These are phyloP conservation scores for Aspergillus biplanus DNA, from an alignment of 495 filamentous ascomycete genomes.

Conservation along the genomic window DNA sequence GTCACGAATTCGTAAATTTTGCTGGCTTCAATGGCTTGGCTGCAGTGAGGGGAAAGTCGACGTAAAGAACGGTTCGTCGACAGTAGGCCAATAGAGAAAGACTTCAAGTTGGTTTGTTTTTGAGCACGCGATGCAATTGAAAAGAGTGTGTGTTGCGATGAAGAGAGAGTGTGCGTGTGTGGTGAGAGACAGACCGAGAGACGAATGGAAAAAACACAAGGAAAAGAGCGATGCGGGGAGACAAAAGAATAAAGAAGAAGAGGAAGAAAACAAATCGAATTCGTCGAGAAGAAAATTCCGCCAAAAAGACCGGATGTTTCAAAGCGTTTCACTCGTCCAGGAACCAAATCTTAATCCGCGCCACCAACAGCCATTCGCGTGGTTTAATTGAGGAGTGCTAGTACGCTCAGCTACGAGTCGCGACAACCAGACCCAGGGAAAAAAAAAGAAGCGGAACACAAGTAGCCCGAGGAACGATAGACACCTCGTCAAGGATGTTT, in stretches of 20 bases:
- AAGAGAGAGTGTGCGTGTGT: neutral
- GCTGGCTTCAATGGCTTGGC: neutral
- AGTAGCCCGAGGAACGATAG: neutral
- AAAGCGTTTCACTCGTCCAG: constrained; percentile 6
- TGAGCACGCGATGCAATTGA: constrained; percentile 4
- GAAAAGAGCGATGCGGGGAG: neutral
- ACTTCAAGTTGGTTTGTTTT: constrained; percentile 5
- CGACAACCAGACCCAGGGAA: neutral
- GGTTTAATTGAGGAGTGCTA: neutral
- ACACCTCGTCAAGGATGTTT: neutral
- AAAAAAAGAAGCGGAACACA: neutral
- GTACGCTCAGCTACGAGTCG: neutral
- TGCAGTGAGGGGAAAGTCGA: neutral
- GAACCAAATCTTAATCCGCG: constrained; percentile 1
- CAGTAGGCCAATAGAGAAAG: neutral
- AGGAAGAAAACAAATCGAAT: constrained; percentile 8
- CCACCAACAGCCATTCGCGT: neutral
- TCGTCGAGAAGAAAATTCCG: neutral
- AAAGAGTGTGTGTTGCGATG: constrained; percentile 8
- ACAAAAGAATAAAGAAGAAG: constrained; percentile 3
- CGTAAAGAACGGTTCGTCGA: neutral
- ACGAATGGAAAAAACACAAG: neutral
- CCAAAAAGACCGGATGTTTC: constrained; percentile 4
- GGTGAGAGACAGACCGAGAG: neutral
- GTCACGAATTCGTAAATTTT: neutral